A percentile compares a stretch with the other conserved stretches of the same genome.
Conservation (phyloP, 495 filamentous ascomycete genomes). For the Aspergillus nanangensis region DNA sequence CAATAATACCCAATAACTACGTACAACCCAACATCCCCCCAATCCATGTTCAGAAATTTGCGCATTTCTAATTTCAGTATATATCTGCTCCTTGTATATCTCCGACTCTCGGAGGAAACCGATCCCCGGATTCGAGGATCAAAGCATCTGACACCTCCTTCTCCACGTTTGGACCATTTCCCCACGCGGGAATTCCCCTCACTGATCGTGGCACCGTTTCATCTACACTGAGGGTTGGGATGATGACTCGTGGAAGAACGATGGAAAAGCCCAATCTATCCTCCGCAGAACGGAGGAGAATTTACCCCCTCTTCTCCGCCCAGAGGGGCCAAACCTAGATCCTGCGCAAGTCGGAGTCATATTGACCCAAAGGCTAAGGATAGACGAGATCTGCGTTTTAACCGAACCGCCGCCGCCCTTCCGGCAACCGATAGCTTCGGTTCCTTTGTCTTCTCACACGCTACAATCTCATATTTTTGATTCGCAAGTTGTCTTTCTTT, state of each 20-base stretch:
- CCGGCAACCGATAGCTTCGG: neutral
- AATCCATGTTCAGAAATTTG: too few relatives aligned
- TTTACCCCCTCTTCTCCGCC: neutral
- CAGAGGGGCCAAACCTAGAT: too few relatives aligned
- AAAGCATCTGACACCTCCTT: slow-evolving; percentile 3
- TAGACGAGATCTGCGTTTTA: neutral
- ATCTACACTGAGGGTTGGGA: slow-evolving; percentile 5
- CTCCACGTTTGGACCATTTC: neutral
- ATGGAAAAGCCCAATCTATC: slow-evolving; percentile 1
- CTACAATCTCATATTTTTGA: too few relatives aligned
- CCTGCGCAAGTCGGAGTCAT: neutral
- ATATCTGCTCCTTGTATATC: too few relatives aligned
- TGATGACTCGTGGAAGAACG: slow-evolving; percentile 18
- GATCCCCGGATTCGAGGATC: too few relatives aligned
- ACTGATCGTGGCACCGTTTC: slow-evolving; percentile 11
- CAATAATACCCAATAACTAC: too few relatives aligned
- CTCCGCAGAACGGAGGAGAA: neutral
- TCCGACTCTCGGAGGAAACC: too few relatives aligned
- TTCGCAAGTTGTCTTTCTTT: too few relatives aligned
- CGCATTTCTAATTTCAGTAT: too few relatives aligned
- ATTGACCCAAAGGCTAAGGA: neutral
- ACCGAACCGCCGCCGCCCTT: neutral
- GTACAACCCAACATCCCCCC: too few relatives aligned
- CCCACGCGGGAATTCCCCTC: slow-evolving; percentile 13
- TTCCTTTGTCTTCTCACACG: neutral